Base-by-base conservation (phyloP, 352 stramenopile genomes). In the Phytopythium oedochilum region DNA sequence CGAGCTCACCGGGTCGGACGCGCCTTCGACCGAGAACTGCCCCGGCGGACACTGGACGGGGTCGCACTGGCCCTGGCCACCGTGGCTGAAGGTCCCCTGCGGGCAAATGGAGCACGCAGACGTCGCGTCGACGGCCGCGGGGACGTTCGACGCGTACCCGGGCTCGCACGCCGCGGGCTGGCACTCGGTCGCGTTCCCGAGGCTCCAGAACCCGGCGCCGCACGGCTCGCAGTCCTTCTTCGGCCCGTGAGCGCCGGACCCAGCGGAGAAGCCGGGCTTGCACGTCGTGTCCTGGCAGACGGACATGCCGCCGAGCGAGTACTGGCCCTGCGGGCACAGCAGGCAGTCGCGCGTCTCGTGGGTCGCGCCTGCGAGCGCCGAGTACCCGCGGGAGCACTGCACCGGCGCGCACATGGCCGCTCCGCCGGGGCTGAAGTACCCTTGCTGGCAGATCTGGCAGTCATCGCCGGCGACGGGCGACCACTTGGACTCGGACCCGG, bases 161-260 rank as follows among this genome's bases (percentile, higher is more conserved):
- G 63, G 44, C 11, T 28, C 61, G 46, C 72, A 83, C 15, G 25
- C 15, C 25, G 57, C 70, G 5, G 56, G n/a, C 18, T 59, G 35
- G 12, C 70, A 83, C 26, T 44, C 31, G 26, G 45, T 64, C 1
- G 56, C 54, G 53, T 75, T 71, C 20, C 70, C 70, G 9, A 29
- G 26, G 28, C 70, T 62, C 66, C 66, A 83, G 35, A 54, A 68
- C 14, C 72, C 72, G n/a, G 60, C 35, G 9, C 56, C 60, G 28
- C 72, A 83, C 14, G 66, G 56, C 23, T 70, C 31, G 40, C 72
- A 83, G 50, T 79, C 70, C n/a, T 53, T 60, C 60, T 69, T 67
- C 0, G 69, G 59, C 1, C 59, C 64, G n/a, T 55, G 59, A 4
- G 72, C 63, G 2, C 61, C 70, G 14, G 56, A 44, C 12, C 59